Conservation (phyloP, 768 basidiomycete genomes). For the Leccinellum albellum region DNA sequence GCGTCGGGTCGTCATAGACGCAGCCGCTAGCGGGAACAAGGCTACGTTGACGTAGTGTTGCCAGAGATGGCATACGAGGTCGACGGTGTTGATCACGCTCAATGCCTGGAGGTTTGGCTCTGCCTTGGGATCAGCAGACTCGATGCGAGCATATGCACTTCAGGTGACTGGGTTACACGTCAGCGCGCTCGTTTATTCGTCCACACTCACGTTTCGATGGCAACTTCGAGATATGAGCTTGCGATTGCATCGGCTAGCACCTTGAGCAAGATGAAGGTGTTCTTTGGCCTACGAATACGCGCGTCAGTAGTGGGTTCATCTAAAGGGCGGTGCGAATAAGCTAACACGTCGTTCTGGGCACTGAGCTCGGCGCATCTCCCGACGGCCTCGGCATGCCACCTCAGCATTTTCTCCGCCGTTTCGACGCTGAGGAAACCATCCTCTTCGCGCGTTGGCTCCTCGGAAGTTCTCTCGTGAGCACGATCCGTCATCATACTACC, state of each 20-base stretch:
- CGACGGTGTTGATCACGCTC: conserved; percentile 61
- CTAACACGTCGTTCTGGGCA: conserved; percentile 78
- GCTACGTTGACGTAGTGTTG: conserved; percentile 94
- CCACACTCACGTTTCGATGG: conserved; percentile 83
- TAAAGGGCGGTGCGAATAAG: conserved; percentile 7
- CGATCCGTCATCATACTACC: conserved; percentile 68
- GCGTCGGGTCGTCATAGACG: conserved; percentile 80
- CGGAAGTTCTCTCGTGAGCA: conserved; percentile 48
- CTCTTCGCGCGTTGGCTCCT: conserved; percentile 72
- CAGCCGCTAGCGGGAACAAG: conserved; percentile 79
- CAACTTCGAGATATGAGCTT: conserved; percentile 82
- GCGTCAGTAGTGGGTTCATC: conserved; percentile 2
- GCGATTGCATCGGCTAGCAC: conserved; percentile 86
- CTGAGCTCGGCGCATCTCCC: conserved; percentile 92
- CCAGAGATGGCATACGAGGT: conserved; percentile 94
- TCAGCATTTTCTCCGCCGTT: conserved; percentile 85
- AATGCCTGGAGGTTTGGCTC: conserved; percentile 79
- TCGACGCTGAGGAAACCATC: conserved; percentile 78
- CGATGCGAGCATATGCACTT: conserved; percentile 70
- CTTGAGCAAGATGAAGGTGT: conserved; percentile 76
- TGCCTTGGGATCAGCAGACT: conserved; percentile 65
- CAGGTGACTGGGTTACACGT: conserved; percentile 3
- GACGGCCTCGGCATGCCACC: conserved; percentile 97
- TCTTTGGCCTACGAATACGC: conserved; percentile 65
- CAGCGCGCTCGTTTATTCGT: neutral